Conservation (phyloP, 2,329 filamentous ascomycete species). For the Neurospora crassa region DNA sequence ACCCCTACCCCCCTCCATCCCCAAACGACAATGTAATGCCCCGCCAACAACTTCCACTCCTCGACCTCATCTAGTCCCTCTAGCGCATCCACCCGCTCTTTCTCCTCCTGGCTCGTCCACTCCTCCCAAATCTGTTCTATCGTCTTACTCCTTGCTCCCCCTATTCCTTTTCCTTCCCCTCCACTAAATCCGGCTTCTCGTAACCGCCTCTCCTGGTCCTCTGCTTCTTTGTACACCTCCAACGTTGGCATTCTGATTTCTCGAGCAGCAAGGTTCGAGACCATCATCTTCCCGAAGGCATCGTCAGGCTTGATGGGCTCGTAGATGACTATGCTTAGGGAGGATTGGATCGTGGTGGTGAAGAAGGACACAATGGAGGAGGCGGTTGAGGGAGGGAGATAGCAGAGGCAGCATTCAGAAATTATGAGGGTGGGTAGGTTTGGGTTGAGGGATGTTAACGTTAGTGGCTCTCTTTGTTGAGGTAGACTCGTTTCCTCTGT, state of each 20-base stretch:
- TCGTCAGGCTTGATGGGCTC: conserved; percentile 81
- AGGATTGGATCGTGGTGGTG: conserved; percentile 33
- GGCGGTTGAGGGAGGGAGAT: conserved; percentile 60
- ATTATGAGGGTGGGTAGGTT: conserved; percentile 72
- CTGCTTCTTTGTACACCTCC: conserved; percentile 57
- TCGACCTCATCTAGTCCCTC: conserved; percentile 90
- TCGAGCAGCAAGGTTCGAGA: conserved; percentile 73
- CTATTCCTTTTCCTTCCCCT: neutral
- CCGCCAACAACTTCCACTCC: conserved; percentile 79
- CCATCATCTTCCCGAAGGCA: conserved; percentile 85
- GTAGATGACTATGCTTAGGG: conserved; percentile 63
- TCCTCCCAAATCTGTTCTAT: conserved; percentile 54
- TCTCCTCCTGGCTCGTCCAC: conserved; percentile 65
- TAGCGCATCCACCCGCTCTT: conserved; percentile 65
- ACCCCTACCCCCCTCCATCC: conserved; percentile 56
- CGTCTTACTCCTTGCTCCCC: conserved; percentile 6
- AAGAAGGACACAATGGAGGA: conserved; percentile 57
- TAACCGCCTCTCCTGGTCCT: conserved; percentile 60
- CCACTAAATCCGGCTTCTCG: conserved; percentile 51
- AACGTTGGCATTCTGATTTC: conserved; percentile 81
- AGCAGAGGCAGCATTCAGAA: conserved; percentile 93
- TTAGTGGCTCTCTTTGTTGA: neutral
- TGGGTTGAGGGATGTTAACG: conserved; percentile 37
- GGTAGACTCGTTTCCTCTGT: neutral
- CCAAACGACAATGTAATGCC: conserved; percentile 87